phyloP scores from a whole-genome alignment of 192 early-diverging fungal species.

The Chytriomyces sp. region DNA sequence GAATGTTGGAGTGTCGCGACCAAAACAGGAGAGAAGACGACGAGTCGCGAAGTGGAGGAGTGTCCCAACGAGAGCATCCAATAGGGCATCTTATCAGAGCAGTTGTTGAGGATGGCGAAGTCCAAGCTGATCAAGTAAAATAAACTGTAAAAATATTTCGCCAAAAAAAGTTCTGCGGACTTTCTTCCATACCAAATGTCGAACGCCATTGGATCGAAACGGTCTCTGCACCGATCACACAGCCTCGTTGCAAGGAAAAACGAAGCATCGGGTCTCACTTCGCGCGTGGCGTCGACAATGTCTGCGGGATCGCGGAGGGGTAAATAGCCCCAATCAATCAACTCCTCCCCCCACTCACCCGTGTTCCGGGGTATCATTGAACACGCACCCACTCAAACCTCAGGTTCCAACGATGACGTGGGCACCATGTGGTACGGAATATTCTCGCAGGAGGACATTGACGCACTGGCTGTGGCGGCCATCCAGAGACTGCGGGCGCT shows the following conservation, averaged over 20 bases:
- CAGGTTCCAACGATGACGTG: conserved; percentile 15
- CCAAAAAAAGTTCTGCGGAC: too few species aligned
- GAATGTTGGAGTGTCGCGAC: too few species aligned
- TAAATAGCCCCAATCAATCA: not conserved
- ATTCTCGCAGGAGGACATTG: conserved; percentile 23
- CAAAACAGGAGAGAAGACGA: too few species aligned
- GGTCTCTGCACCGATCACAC: conserved; percentile 15
- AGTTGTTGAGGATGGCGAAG: too few species aligned
- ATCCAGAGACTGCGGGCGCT: conserved; percentile 10
- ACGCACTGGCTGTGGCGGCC: conserved; percentile 2
- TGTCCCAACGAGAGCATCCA: too few species aligned
- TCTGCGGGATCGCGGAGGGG: conserved; percentile 9
- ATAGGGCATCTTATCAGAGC: too few species aligned
- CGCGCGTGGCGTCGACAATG: not conserved
- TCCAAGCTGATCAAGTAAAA: too few species aligned
- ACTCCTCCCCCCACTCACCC: not conserved
- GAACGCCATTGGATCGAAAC: not conserved
- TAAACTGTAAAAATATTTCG: too few species aligned
- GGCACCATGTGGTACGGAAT: conserved; percentile 13
- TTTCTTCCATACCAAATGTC: too few species aligned
- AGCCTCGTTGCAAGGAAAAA: conserved; percentile 2
- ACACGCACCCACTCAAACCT: not conserved
- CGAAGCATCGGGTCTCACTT: not conserved
- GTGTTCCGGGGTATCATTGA: not conserved
- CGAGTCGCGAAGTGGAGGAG: too few species aligned